Base-by-base conservation (phyloP, 768 basidiomycete species). In the Agaricus sinodeliciosus region DNA sequence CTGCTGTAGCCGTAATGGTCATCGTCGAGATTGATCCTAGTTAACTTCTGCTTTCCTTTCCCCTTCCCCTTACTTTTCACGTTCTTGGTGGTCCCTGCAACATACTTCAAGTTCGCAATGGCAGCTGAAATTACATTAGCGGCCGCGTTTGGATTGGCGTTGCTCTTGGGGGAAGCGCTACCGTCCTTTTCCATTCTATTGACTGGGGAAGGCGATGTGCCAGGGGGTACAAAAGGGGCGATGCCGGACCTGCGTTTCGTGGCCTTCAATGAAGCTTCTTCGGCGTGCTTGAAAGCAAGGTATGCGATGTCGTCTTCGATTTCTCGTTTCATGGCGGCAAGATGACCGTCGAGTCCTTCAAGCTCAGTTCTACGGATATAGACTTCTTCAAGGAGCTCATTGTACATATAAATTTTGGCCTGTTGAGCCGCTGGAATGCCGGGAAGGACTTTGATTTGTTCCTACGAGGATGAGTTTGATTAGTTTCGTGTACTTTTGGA, bases 341-440 rank as follows among this genome's bases (percentile, higher is more conserved):
- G 62, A 5, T 62, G 49, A 44, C 60, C 64, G 49, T 67, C 66
- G 57, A 67, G 63, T 48, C 58, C 62, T 45, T 57, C 58, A 39
- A 70, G 63, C 58, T 70, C 69, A 54, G 67, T 59, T 45, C 67
- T 65, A 57, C 66, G 69, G 55, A 67, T 60, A 59, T 63, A 68
- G 60, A 68, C 60, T 53, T 65, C 66, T 54, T 68, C 67, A 35
- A 70, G 63, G 31, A 68, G 62, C 12, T 68, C 65, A 55, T 70
- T 70, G 61, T 67, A 67, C 27, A 56, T 44, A 44, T 61, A 59
- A 53, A 70, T 60, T 58, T 67, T 70, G 54, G 36, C 53, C 45
- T 65, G 62, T 55, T 70, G 67, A 28, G 62, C 63, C 40, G 51
- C 49, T 28, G 62, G 59, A 5, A 63, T 63, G 54, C 58, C 56